Percentiles rank a stretch among this genome's conserved stretches.
phyloP scores from a whole-genome alignment of 129 eudicot species.

The carrot (Daucus carota) region DNA sequence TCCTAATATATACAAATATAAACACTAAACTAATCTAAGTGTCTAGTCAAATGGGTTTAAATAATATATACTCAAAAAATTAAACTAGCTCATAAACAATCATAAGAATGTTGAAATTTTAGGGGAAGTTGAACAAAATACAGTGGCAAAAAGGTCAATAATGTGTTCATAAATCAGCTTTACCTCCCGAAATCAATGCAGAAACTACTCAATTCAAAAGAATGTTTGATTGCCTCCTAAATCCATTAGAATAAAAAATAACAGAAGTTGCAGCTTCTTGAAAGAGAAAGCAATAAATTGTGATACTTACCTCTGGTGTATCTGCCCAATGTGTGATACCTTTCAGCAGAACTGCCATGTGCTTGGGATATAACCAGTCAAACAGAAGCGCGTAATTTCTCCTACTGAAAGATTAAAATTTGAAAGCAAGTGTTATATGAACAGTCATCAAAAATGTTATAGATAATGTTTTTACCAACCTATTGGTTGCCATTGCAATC shows the following conservation, averaged over 20 bases:
- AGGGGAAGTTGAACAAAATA: background rate
- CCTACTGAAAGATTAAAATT: slow-evolving; percentile 53
- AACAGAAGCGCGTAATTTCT: slow-evolving; percentile 89
- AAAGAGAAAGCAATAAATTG: background rate
- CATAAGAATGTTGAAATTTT: background rate
- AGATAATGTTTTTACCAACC: slow-evolving; percentile 26
- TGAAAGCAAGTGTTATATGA: slow-evolving; percentile 9
- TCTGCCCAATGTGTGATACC: slow-evolving; percentile 99
- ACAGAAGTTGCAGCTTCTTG: background rate
- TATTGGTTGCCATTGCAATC: slow-evolving; percentile 89
- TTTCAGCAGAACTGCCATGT: slow-evolving; percentile 80
- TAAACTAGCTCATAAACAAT: background rate
- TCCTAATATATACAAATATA: background rate
- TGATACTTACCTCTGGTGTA: slow-evolving; percentile 70
- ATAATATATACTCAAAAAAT: background rate
- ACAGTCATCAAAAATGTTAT: background rate
- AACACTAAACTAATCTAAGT: background rate
- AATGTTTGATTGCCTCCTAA: background rate
- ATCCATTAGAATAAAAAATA: background rate
- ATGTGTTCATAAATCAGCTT: background rate
- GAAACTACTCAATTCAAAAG: background rate
- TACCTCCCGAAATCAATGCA: background rate
- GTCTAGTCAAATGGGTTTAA: background rate
- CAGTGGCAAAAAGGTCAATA: background rate
- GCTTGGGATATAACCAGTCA: slow-evolving; percentile 97